These are phyloP conservation scores for Dendrobium nobile DNA, from an alignment of 106 monocot genomes.

Conservation along the genomic window DNA sequence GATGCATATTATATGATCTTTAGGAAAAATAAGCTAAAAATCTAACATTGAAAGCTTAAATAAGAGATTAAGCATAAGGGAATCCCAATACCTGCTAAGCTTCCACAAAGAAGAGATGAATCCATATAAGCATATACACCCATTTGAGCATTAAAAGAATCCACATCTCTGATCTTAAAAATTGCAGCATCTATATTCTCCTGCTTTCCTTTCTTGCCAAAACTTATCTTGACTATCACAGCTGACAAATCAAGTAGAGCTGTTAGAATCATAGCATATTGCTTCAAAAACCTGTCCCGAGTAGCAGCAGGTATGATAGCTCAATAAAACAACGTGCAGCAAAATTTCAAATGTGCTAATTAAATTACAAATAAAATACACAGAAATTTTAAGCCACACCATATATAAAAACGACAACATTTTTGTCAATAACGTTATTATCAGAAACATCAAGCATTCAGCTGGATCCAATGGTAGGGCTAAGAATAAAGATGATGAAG, in stretches of 20 bases:
- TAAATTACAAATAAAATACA: background rate
- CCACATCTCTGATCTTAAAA: conserved; percentile 11
- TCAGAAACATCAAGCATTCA: background rate
- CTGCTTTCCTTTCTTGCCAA: background rate
- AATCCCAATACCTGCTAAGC: conserved; percentile 3
- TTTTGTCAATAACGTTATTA: background rate
- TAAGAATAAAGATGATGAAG: background rate
- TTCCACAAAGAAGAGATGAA: conserved; percentile 5
- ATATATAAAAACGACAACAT: background rate
- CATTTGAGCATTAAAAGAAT: conserved; percentile 4
- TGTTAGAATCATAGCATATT: background rate
- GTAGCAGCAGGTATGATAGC: background rate
- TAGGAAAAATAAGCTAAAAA: background rate
- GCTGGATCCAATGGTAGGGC: background rate
- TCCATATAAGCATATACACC: conserved; percentile 1
- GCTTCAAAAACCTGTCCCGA: background rate
- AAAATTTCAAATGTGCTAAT: background rate
- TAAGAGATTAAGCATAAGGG: background rate
- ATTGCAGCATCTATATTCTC: conserved; percentile 12
- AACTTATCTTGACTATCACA: conserved; percentile 14
- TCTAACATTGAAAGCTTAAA: background rate
- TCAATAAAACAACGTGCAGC: background rate
- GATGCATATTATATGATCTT: background rate
- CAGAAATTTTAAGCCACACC: background rate
- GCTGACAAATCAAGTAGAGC: conserved; percentile 21